Evolutionary conservation across 1,284 basidiomycete species (phyloP).

Genomic region (Ceratobasidium sp.): DNA sequence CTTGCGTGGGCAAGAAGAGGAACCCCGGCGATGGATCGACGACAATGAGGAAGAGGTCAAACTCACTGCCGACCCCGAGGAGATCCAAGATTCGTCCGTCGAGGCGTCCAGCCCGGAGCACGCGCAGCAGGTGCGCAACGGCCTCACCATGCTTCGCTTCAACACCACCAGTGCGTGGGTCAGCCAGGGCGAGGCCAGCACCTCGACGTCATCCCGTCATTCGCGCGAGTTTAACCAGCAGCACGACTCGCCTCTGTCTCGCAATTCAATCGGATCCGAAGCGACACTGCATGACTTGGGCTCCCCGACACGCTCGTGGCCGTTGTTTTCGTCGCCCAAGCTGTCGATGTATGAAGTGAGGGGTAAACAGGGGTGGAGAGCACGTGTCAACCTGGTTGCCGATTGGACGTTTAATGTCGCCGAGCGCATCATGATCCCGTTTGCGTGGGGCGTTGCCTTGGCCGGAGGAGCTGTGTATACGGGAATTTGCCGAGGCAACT

Average conservation of each 20-base stretch:
- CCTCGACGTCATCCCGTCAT: background rate
- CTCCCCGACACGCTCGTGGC: constrained; percentile 18
- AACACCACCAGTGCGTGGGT: constrained; percentile 23
- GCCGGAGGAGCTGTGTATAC: constrained; percentile 83
- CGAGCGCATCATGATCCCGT: constrained; percentile 73
- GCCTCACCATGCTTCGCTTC: constrained; percentile 63
- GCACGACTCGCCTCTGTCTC: constrained; percentile 27
- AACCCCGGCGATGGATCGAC: constrained; percentile 45
- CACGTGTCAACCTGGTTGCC: constrained; percentile 50
- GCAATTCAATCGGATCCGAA: constrained; percentile 35
- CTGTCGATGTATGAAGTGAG: constrained; percentile 10
- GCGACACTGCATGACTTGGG: constrained; percentile 36
- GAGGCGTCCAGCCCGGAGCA: constrained; percentile 24
- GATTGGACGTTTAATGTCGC: constrained; percentile 62
- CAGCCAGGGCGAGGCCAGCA: constrained; percentile 24
- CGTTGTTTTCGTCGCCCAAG: constrained; percentile 37
- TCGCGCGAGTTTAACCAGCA: constrained; percentile 24
- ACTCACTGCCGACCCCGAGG: constrained; percentile 36
- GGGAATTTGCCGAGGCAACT: constrained; percentile 80
- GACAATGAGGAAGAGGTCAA: constrained; percentile 45
- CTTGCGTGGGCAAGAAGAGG: constrained; percentile 30
- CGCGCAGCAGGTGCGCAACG: constrained; percentile 56
- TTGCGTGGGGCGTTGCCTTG: constrained; percentile 72
- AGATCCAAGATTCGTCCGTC: constrained; percentile 20
- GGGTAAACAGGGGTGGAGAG: constrained; percentile 10